Evolutionary conservation across 495 filamentous ascomycete genomes (phyloP), one percentile per base, ranked within the genome.

Genomic region (Chaetomium cochliodes): DNA sequence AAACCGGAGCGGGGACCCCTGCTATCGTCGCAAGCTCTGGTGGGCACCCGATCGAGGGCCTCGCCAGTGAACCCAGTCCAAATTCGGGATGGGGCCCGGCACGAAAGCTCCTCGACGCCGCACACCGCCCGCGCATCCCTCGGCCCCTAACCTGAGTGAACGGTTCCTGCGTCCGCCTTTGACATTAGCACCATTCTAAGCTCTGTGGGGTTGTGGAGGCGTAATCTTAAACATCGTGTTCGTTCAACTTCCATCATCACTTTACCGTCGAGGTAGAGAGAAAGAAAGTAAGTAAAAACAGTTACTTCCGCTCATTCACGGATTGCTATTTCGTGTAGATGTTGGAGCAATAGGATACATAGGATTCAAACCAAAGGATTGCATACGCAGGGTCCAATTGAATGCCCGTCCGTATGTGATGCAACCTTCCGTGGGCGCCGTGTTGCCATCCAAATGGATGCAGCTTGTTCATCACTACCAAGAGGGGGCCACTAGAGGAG

Each of bases 1-100:
- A 44, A 62, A 30, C 60, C 49, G 23, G 60, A 62, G 60, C 60
- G 60, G 60, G 60, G 60, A 62, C 50, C 60, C 60, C 51, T 46
- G n/a, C 20, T 52, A 23, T 26, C 42, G 3, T 23, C 16, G 33
- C n/a, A 5, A 42, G 57, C 22, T 58, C 37, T 41, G 3, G 33
- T 56, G 30, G 53, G 53, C 52, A n/a, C 26, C 52, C 23, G 25
- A 15, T 25, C 51, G 49, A 51, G 49, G 22, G 51, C 51, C 26
- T 25, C 51, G 8, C 3, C 16, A 20, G 16, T 20, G 44, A 47
- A 47, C 44, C 44, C 44, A 18, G 44, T 47, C 15, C 44, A 47
- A 18, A 47, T 47, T 47, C 44, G 44, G 15, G 44, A 20, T 47
- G 52, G 13, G 52, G 18, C 22, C 22, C 37, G 39, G 55, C 22